phyloP scores from a whole-genome alignment of 208 protist genomes.

The Leishmania amazonensis region DNA sequence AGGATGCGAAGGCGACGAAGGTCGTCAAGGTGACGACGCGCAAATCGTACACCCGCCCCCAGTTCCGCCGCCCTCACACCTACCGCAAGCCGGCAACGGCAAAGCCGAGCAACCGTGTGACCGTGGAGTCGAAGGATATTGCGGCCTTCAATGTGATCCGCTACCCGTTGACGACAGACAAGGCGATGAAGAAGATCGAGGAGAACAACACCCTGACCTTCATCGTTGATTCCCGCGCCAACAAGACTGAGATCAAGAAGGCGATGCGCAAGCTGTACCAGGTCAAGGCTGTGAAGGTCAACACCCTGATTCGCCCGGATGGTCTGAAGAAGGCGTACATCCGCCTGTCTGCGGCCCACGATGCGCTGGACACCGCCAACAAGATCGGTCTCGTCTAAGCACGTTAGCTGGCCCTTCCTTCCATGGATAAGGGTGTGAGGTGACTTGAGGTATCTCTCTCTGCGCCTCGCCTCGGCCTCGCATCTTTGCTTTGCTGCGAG shows the following conservation, averaged over 20 bases:
- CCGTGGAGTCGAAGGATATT: slow-evolving; percentile 76
- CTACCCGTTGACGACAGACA: slow-evolving; percentile 98
- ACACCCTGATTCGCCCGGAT: slow-evolving; percentile 98
- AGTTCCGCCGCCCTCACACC: slow-evolving; percentile 98
- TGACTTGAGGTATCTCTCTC: neutral
- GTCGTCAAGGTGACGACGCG: slow-evolving; percentile 88
- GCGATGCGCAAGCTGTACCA: slow-evolving; percentile 98
- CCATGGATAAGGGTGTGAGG: neutral
- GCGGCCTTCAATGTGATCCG: slow-evolving; percentile 95
- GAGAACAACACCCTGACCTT: slow-evolving; percentile 99
- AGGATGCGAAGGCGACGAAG: slow-evolving; percentile 74
- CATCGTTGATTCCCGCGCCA: slow-evolving; percentile 97
- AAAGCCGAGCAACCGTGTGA: slow-evolving; percentile 93
- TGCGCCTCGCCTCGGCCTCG: neutral
- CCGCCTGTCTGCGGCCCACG: slow-evolving; percentile 92
- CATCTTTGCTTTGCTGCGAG: neutral
- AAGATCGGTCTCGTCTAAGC: slow-evolving; percentile 92
- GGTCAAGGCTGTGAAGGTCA: slow-evolving; percentile 97
- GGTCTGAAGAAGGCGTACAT: slow-evolving; percentile 99
- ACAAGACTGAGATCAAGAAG: slow-evolving; percentile 99
- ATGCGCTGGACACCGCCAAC: slow-evolving; percentile 99
- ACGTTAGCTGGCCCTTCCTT: neutral
- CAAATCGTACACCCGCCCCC: slow-evolving; percentile 96
- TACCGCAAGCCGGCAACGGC: slow-evolving; percentile 86
- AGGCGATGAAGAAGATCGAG: slow-evolving; percentile 99